These are phyloP conservation scores for Escovopsis sp. DNA, from an alignment of 2,329 filamentous ascomycete species.

Conservation along the genomic window DNA sequence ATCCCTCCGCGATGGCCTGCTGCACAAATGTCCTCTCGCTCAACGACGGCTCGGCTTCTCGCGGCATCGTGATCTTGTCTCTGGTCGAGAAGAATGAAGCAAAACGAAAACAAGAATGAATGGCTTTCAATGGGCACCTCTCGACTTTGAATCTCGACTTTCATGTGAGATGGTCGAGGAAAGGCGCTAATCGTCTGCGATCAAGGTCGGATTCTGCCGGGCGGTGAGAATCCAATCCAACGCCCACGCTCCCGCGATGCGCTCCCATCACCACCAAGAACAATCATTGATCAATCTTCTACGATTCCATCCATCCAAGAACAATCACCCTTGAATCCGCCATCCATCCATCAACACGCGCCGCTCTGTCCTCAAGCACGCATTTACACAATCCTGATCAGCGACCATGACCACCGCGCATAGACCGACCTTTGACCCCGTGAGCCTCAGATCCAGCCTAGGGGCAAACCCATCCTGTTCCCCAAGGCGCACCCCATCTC, in stretches of 20 bases:
- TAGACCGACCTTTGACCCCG: constrained; percentile 92
- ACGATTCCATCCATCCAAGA: background rate
- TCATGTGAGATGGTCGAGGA: constrained; percentile 2
- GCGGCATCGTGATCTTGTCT: constrained; percentile 50
- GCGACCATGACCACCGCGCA: constrained; percentile 49
- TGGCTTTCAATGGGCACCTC: constrained; percentile 1
- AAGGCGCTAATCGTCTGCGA: too few species aligned
- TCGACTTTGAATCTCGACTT: constrained; percentile 8
- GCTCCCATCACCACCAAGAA: background rate
- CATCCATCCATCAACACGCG: too few species aligned
- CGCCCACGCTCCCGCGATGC: constrained; percentile 1
- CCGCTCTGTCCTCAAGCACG: too few species aligned
- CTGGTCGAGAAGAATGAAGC: background rate
- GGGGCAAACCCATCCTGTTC: background rate
- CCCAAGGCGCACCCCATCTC: background rate
- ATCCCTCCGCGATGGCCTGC: constrained; percentile 64
- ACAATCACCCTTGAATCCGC: background rate
- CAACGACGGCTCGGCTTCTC: constrained; percentile 78
- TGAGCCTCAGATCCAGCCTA: constrained; percentile 24
- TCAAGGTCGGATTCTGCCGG: constrained; percentile 29
- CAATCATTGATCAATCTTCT: background rate
- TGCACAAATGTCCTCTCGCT: constrained; percentile 79
- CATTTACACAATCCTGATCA: too few species aligned
- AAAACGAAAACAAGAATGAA: background rate
- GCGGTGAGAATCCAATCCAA: constrained; percentile 23